phyloP scores from a whole-genome alignment of 2,329 filamentous ascomycete genomes.

The Lecanicillium sp. region DNA sequence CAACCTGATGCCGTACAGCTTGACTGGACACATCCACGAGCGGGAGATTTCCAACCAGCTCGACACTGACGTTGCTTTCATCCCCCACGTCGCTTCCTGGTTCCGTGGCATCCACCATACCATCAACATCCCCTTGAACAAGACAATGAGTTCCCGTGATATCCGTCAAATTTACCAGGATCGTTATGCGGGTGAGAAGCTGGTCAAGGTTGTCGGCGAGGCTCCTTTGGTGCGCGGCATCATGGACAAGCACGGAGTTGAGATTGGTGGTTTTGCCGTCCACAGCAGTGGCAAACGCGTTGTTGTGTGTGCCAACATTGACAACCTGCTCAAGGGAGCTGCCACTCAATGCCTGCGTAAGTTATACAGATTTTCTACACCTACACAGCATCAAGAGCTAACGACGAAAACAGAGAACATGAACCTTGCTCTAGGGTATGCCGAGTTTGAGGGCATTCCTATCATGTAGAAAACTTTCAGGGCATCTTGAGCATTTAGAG shows the following conservation, averaged over 20 bases:
- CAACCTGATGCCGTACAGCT: constrained; percentile 76
- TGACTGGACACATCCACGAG: constrained; percentile 90
- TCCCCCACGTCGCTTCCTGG: constrained; percentile 80
- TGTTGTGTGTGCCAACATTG: constrained; percentile 89
- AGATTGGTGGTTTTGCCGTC: constrained; percentile 94
- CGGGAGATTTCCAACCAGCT: constrained; percentile 78
- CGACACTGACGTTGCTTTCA: constrained; percentile 68
- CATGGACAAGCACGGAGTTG: constrained; percentile 75
- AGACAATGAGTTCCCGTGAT: constrained; percentile 83
- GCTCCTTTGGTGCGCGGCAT: constrained; percentile 80
- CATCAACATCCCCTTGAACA: constrained; percentile 78
- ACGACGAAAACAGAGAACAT: constrained; percentile 2
- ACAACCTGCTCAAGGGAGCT: constrained; percentile 89
- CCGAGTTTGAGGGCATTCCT: constrained; percentile 7
- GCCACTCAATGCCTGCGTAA: constrained; percentile 86
- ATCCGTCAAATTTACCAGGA: constrained; percentile 94
- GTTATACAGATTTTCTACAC: constrained; percentile 26
- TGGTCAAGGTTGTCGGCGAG: constrained; percentile 88
- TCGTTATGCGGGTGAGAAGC: constrained; percentile 88
- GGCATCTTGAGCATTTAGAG: too few species aligned
- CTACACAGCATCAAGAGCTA: not conserved
- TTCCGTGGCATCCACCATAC: constrained; percentile 94
- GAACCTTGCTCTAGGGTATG: constrained; percentile 6
- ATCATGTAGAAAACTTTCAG: constrained; percentile 1
- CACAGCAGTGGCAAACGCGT: constrained; percentile 83